Evolutionary conservation across 495 filamentous ascomycete genomes (phyloP).

Genomic region (Cryomyces antarcticus): DNA sequence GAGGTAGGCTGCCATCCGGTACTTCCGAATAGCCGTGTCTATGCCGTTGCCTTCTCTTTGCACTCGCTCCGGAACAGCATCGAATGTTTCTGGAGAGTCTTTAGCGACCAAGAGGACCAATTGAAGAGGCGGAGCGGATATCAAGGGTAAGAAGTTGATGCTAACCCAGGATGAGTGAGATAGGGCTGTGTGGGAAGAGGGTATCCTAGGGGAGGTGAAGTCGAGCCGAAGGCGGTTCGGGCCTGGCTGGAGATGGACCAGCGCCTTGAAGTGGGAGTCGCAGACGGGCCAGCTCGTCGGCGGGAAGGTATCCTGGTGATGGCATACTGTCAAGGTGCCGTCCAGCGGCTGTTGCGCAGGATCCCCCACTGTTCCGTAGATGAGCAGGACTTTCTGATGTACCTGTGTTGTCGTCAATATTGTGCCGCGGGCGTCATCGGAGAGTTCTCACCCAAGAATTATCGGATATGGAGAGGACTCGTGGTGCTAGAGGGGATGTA

Average conservation of each 20-base stretch:
- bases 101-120: constrained; percentile 67
- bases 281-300: constrained; percentile 65
- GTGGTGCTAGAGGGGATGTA: constrained; percentile 60
- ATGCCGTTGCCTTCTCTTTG: constrained; percentile 64
- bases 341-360: constrained; percentile 48
- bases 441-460: constrained; percentile 50
- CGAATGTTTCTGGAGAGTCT: constrained; percentile 73
- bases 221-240: constrained; percentile 73
- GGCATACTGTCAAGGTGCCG: constrained; percentile 57
- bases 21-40: constrained; percentile 64
- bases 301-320: constrained; percentile 70
- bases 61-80: constrained; percentile 53
- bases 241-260: constrained; percentile 71
- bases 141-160: constrained; percentile 66
- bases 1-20: constrained; percentile 75
- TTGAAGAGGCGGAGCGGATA: constrained; percentile 57
- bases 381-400: constrained; percentile 69
- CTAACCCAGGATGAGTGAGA: constrained; percentile 60
- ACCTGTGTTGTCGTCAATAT: constrained; percentile 29
- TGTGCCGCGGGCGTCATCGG: background rate
- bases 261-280: constrained; percentile 72
- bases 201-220: constrained; percentile 62
- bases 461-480: constrained; percentile 54
- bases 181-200: constrained; percentile 40
- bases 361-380: constrained; percentile 64